These are phyloP conservation scores for Solanum pinnatisectum DNA, from an alignment of 257 asterid species.

Conservation along the genomic window DNA sequence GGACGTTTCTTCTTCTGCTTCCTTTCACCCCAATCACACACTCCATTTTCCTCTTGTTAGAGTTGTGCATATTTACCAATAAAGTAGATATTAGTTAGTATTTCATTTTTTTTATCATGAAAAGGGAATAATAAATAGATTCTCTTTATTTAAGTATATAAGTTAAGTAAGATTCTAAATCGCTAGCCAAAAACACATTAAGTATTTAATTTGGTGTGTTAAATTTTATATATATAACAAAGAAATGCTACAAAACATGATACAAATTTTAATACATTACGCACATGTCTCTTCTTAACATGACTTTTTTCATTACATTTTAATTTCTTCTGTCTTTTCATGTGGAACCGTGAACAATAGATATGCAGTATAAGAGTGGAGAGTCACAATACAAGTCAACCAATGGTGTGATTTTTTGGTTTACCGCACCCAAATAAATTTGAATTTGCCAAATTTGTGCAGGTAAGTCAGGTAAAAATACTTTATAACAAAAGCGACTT, in stretches of 20 bases:
- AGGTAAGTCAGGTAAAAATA: neutral
- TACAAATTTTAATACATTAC: neutral
- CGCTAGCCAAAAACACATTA: neutral
- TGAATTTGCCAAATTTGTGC: neutral
- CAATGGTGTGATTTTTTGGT: neutral
- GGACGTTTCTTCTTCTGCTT: slow-evolving; percentile 14
- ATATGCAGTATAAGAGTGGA: too few relatives aligned
- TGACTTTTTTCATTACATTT: neutral
- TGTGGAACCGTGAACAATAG: neutral
- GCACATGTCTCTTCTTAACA: neutral
- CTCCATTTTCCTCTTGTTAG: neutral
- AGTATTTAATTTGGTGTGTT: neutral
- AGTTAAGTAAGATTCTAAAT: neutral
- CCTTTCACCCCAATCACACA: neutral
- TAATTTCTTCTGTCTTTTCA: too few relatives aligned
- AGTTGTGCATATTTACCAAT: neutral
- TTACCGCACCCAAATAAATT: neutral
- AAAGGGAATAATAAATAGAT: neutral
- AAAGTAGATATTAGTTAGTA: neutral
- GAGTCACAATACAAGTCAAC: neutral
- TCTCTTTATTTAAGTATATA: neutral
- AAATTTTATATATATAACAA: neutral
- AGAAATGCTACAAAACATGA: neutral
- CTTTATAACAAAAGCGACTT: neutral
- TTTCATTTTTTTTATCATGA: neutral